Conservation (phyloP, 768 basidiomycete species). For the Naganishia kalamii region DNA sequence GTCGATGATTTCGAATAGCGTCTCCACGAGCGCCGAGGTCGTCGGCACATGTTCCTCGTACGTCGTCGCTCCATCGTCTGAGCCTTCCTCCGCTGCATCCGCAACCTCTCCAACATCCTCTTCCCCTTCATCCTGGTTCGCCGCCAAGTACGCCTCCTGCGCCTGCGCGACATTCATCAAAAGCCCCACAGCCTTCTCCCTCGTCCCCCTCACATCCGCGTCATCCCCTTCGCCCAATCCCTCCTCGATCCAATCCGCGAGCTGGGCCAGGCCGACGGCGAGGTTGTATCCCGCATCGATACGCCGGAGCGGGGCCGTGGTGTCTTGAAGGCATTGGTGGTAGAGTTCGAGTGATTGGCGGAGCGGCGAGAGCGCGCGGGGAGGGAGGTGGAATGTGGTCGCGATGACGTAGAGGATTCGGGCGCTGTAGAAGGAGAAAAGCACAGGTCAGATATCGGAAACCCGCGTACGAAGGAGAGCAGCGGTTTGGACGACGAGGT, state of each 20-base stretch:
- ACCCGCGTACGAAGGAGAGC: background rate
- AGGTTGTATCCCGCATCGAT: constrained; percentile 8
- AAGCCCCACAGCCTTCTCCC: background rate
- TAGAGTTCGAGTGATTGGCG: background rate
- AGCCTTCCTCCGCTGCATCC: background rate
- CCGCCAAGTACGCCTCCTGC: constrained; percentile 1
- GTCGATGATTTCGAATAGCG: constrained; percentile 7
- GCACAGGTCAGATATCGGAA: too few species aligned
- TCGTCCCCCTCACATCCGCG: background rate
- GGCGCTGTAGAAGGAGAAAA: background rate
- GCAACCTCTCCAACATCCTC: background rate
- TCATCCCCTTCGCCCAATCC: background rate
- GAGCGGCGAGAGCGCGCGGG: background rate
- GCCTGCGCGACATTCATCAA: constrained; percentile 2
- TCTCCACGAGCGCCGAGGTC: background rate
- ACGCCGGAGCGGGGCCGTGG: background rate
- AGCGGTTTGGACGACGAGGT: background rate
- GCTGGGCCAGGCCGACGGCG: background rate
- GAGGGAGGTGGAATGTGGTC: background rate
- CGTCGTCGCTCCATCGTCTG: background rate
- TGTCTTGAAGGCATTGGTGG: background rate
- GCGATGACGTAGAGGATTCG: constrained; percentile 13
- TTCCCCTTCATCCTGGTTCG: background rate
- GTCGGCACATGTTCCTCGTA: constrained; percentile 11
- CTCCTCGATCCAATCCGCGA: constrained; percentile 7